phyloP scores from a whole-genome alignment of 768 basidiomycete genomes.

The Pholiota molesta region DNA sequence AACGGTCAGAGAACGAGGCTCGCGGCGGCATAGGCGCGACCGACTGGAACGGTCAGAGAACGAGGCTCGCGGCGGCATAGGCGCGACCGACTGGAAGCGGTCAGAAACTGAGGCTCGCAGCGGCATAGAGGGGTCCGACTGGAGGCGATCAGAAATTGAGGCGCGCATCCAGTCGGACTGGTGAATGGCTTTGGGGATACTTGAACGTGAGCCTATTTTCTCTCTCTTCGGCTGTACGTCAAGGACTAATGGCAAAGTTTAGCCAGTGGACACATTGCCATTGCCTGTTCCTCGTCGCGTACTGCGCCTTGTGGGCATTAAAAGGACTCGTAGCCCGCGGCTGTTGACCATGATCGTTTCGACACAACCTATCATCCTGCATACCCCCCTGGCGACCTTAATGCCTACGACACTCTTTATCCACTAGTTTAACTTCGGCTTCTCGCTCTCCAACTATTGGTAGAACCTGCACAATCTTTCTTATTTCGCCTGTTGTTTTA shows the following conservation, averaged over 20 bases:
- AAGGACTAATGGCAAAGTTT: background rate
- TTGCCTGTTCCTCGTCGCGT: slow-evolving; percentile 6
- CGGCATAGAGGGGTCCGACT: background rate
- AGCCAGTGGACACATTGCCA: slow-evolving; percentile 1
- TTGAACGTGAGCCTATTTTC: slow-evolving; percentile 1
- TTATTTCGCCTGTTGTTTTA: slow-evolving; percentile 10
- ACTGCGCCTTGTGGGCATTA: slow-evolving; percentile 12
- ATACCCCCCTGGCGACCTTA: slow-evolving; percentile 19
- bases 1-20: slow-evolving; percentile 9
- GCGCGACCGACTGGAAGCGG: background rate
- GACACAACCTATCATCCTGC: slow-evolving; percentile 19
- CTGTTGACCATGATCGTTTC: slow-evolving; percentile 10
- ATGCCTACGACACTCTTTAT: slow-evolving; percentile 23
- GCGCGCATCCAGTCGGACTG: background rate
- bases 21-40: background rate
- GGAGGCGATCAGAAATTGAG: slow-evolving; percentile 7
- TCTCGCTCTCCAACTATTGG: slow-evolving; percentile 14
- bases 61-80: background rate
- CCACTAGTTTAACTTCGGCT: slow-evolving; percentile 19
- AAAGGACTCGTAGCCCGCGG: slow-evolving; percentile 1
- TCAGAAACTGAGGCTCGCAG: slow-evolving; percentile 12
- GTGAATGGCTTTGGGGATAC: background rate
- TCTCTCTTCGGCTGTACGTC: background rate
- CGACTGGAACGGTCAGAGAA: slow-evolving; percentile 15
- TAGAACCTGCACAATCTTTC: slow-evolving; percentile 22